phyloP scores from a whole-genome alignment of 2,329 filamentous ascomycete genomes.

The Botrytis deweyae region DNA sequence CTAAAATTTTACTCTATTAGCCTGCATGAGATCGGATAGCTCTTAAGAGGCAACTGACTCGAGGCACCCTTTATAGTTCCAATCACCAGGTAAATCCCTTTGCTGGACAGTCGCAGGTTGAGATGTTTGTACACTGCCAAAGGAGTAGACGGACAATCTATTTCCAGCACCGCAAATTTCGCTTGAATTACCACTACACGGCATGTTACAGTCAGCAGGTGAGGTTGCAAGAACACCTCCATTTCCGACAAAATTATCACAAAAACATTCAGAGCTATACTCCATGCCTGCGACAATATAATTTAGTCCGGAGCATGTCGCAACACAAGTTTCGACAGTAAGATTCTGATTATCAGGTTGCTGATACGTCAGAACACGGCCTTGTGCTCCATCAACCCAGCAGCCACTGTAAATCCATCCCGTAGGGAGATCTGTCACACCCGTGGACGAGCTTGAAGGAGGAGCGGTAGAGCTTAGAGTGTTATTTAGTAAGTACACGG shows the following conservation, averaged over 20 bases:
- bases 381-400: conserved; percentile 28
- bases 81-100: conserved; percentile 33
- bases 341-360: conserved; percentile 26
- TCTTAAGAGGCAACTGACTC: conserved; percentile 49
- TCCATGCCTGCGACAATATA: conserved; percentile 30
- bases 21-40: not conserved
- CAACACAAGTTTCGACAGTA: conserved; percentile 38
- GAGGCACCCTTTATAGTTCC: conserved; percentile 43
- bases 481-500: conserved; percentile 28
- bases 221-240: conserved; percentile 30
- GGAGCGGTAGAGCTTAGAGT: conserved; percentile 15
- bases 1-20: conserved; percentile 36
- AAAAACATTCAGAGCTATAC: conserved; percentile 32
- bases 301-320: conserved; percentile 33
- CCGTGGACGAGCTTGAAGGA: not conserved
- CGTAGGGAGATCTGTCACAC: conserved; percentile 24
- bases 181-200: conserved; percentile 34
- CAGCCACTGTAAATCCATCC: conserved; percentile 33
- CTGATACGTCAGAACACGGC: conserved; percentile 28
- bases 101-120: conserved; percentile 30
- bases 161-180: conserved; percentile 41
- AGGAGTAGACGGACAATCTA: conserved; percentile 34
- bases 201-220: conserved; percentile 37
- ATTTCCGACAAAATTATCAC: conserved; percentile 34
- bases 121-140: conserved; percentile 27